phyloP scores from a whole-genome alignment of 2,329 filamentous ascomycete species.

The Diaporthe batatas region DNA sequence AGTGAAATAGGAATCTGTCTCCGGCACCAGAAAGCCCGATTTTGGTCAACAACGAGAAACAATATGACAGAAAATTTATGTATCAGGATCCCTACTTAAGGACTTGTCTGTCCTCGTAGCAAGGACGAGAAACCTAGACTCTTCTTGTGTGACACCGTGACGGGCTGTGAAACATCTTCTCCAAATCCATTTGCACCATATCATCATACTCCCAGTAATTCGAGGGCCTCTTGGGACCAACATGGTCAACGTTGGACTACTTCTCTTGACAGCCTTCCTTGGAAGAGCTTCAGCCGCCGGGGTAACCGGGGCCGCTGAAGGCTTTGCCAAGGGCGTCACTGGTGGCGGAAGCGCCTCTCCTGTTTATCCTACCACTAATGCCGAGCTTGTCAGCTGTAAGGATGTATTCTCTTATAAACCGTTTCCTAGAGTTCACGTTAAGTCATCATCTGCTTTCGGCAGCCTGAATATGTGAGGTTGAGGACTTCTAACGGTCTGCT shows the following conservation, averaged over 20 bases:
- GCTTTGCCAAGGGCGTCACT: slow-evolving; percentile 65
- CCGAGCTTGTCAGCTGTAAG: slow-evolving; percentile 63
- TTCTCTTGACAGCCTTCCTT: slow-evolving; percentile 4
- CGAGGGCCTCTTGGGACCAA: not conserved
- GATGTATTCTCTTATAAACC: not conserved
- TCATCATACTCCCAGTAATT: not conserved
- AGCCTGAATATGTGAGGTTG: not conserved
- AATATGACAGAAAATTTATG: too few relatives aligned
- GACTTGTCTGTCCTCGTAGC: not conserved
- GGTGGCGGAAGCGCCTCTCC: slow-evolving; percentile 68
- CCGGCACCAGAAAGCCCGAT: slow-evolving; percentile 9
- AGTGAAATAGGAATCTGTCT: slow-evolving; percentile 16
- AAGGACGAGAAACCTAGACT: slow-evolving; percentile 9
- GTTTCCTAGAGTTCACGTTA: not conserved
- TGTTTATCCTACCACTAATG: slow-evolving; percentile 66
- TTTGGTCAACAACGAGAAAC: not conserved
- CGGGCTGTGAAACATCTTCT: not conserved
- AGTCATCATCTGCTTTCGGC: not conserved
- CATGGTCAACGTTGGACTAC: slow-evolving; percentile 7
- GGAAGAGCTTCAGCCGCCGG: slow-evolving; percentile 24
- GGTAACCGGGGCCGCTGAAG: slow-evolving; percentile 55
- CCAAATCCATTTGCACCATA: not conserved
- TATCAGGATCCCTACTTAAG: not conserved
- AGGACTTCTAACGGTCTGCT: slow-evolving; percentile 46
- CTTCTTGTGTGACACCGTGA: slow-evolving; percentile 5